These are phyloP conservation scores for Punica granatum DNA, from an alignment of 345 rosid genomes.

Conservation along the genomic window DNA sequence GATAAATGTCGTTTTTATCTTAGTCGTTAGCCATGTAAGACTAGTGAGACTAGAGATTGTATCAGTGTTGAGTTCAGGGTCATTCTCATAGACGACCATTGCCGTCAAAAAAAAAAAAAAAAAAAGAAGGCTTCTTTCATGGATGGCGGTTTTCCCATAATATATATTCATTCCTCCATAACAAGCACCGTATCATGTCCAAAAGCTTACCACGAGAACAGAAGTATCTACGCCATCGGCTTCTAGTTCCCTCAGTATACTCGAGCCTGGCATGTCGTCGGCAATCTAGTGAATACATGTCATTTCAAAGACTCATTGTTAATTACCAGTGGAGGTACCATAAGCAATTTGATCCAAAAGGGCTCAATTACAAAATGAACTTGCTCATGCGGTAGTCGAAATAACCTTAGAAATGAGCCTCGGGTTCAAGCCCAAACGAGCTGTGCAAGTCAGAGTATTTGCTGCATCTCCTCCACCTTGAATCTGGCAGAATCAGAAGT, in stretches of 20 bases:
- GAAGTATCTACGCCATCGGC: conserved; percentile 34
- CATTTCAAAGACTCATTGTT: not conserved
- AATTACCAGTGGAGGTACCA: not conserved
- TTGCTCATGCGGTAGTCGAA: no score
- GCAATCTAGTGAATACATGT: conserved; percentile 17
- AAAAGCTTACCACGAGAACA: conserved; percentile 24
- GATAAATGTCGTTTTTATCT: not conserved
- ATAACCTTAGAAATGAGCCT: conserved; percentile 36
- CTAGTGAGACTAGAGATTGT: not conserved
- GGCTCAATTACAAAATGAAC: not conserved
- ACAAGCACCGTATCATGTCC: not conserved
- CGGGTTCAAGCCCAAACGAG: conserved; percentile 34
- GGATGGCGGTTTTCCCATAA: no score
- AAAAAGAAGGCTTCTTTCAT: no score
- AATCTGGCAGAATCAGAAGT: conserved; percentile 13
- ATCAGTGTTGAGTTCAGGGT: not conserved
- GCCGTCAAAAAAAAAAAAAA: no score
- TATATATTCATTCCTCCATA: not conserved
- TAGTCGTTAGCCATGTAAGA: not conserved
- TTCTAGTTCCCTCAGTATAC: conserved; percentile 26
- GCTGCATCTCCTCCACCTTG: conserved; percentile 47
- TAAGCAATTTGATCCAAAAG: no score
- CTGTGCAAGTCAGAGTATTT: conserved; percentile 33
- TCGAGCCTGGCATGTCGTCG: conserved; percentile 27
- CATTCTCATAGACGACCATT: no score